Evolutionary conservation across 345 rosid species (phyloP), one percentile per base, ranked within the genome.

Genomic region (Mallotus nudiflorus): DNA sequence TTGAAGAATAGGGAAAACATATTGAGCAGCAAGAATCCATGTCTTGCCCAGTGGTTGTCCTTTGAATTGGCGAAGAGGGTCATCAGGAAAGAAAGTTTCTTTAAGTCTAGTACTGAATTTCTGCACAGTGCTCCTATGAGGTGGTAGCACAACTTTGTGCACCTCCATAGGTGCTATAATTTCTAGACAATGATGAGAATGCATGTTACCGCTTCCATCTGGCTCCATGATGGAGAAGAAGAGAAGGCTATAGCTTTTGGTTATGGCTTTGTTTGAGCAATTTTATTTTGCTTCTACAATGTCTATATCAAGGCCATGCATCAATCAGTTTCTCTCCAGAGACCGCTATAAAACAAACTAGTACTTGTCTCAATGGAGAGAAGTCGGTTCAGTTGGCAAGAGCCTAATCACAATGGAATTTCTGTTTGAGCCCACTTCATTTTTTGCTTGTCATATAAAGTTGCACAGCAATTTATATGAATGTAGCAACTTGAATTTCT

Each of bases 31-130:
- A 52, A 93, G 89, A 25, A 89, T 67, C 83, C 89, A 83, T 77
- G 84, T 84, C 76, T 53, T 82, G 52, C 63, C 63, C 48, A 52
- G 28, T 0, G 96, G 72, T 69, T 90, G 93, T 6, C 97, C 93
- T 75, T 93, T 87, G 84, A 95, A 95, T 74, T 87, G 97, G 77
- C 97, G 92, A 72, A 92, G 68, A 65, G 99, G 99, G 63, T 95
- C 99, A 70, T 92, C 99, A 37, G 97, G 96, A 83, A 91, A 91
- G 78, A 95, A 89, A 20, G 96, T 95, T 77, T 95, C 97, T 58
- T 88, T 88, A 53, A 95, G 89, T 69, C 87, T 79, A 49, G 80
- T 55, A 65, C 79, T 83, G 54, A 95, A 82, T 72, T 88, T 87
- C 52, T 81, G 72, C 8, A 80, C 24, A 55, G 86, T 86, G 85